These are phyloP conservation scores for Botrytis galanthina DNA, from an alignment of 2,329 filamentous ascomycete genomes.

Conservation along the genomic window DNA sequence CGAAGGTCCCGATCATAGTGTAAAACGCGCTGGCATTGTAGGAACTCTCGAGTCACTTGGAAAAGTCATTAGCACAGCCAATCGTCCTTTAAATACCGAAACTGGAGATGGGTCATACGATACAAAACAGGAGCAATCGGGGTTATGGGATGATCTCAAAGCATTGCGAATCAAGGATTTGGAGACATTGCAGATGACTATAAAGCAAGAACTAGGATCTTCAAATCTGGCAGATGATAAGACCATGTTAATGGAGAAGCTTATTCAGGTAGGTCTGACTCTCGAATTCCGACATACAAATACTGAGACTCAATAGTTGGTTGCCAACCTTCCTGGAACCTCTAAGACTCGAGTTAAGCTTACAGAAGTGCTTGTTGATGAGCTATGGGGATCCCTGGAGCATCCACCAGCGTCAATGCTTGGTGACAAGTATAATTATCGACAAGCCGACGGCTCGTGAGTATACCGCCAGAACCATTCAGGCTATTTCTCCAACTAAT, in stretches of 20 bases:
- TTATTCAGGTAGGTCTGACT: constrained; percentile 52
- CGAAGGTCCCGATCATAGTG: constrained; percentile 24
- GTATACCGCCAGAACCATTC: constrained; percentile 41
- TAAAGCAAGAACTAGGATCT: constrained; percentile 61
- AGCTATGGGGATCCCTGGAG: constrained; percentile 68
- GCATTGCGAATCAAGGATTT: constrained; percentile 53
- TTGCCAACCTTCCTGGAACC: constrained; percentile 59
- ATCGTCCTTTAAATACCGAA: constrained; percentile 61
- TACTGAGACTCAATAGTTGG: constrained; percentile 47
- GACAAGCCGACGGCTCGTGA: constrained; percentile 62
- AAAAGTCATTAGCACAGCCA: constrained; percentile 48
- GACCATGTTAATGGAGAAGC: constrained; percentile 72
- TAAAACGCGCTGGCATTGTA: constrained; percentile 23
- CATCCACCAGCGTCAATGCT: constrained; percentile 68
- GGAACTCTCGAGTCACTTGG: constrained; percentile 23
- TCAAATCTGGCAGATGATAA: constrained; percentile 66
- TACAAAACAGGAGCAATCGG: constrained; percentile 47
- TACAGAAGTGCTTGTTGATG: constrained; percentile 64
- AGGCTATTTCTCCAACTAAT: background rate
- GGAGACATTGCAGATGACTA: constrained; percentile 57
- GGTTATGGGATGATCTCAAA: constrained; percentile 56
- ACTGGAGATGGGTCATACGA: constrained; percentile 62
- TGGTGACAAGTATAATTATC: constrained; percentile 61
- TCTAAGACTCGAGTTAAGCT: constrained; percentile 54
- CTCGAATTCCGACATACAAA: background rate